phyloP scores from a whole-genome alignment of 352 stramenopile genomes.

The Pseudoperonospora humuli region DNA sequence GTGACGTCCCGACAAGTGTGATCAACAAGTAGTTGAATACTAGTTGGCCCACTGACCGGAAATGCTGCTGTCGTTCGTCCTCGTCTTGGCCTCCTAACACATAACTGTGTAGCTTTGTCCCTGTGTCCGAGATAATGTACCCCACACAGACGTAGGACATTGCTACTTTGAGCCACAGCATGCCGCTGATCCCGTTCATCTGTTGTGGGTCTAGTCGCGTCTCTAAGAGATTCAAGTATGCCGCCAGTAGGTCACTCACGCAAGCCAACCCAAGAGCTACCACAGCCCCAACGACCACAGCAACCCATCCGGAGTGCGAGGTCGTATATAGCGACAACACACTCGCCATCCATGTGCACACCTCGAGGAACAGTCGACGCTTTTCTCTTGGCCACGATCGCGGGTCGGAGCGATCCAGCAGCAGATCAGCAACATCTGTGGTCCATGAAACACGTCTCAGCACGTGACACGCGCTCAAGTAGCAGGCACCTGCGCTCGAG shows the following conservation, averaged over 20 bases:
- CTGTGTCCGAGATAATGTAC: slow-evolving; percentile 53
- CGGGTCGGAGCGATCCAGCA: slow-evolving; percentile 47
- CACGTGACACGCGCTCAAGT: slow-evolving; percentile 40
- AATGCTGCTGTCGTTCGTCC: slow-evolving; percentile 10
- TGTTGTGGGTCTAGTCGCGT: slow-evolving; percentile 30
- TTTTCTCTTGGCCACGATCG: slow-evolving; percentile 44
- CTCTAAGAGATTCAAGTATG: slow-evolving; percentile 49
- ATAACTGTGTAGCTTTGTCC: slow-evolving; percentile 37
- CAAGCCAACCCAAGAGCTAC: slow-evolving; percentile 36
- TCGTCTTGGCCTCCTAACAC: slow-evolving; percentile 24
- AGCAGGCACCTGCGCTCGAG: slow-evolving; percentile 37
- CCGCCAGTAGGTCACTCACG: slow-evolving; percentile 46
- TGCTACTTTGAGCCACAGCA: slow-evolving; percentile 61
- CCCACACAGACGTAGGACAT: slow-evolving; percentile 58
- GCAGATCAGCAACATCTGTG: slow-evolving; percentile 28
- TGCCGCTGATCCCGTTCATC: slow-evolving; percentile 23
- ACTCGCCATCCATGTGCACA: slow-evolving; percentile 63
- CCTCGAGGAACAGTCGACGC: slow-evolving; percentile 54
- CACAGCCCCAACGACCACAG: slow-evolving; percentile 35
- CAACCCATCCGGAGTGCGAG: slow-evolving; percentile 39
- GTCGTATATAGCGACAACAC: slow-evolving; percentile 64
- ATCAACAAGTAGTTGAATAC: slow-evolving; percentile 68
- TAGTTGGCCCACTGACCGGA: slow-evolving; percentile 46
- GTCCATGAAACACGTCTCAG: slow-evolving; percentile 14
- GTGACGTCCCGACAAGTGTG: slow-evolving; percentile 60